These are phyloP conservation scores for Boletus vermiculosoides DNA, from an alignment of 768 basidiomycete species.

Conservation along the genomic window DNA sequence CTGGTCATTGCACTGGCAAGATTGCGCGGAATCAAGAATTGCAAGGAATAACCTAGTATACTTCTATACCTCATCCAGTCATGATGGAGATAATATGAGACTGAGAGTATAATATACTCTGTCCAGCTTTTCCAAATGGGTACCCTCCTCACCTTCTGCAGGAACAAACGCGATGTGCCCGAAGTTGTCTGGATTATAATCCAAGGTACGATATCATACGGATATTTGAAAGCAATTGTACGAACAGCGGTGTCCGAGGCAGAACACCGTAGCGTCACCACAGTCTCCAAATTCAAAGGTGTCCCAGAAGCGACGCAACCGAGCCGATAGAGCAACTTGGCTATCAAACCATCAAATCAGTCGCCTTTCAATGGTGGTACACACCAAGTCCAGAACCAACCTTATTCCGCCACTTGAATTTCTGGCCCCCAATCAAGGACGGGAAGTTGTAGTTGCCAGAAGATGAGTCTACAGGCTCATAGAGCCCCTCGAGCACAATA, in stretches of 20 bases:
- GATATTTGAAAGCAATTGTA: conserved; percentile 71
- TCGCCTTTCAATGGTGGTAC: neutral
- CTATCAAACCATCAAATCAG: conserved; percentile 38
- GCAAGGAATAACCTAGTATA: neutral
- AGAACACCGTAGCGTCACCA: conserved; percentile 73
- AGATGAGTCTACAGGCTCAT: conserved; percentile 77
- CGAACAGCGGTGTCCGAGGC: conserved; percentile 49
- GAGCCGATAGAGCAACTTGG: conserved; percentile 73
- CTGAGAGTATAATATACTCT: conserved; percentile 45
- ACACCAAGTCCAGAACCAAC: conserved; percentile 40
- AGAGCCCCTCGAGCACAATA: conserved; percentile 72
- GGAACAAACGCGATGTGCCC: conserved; percentile 75
- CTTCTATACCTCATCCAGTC: neutral
- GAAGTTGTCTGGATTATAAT: conserved; percentile 57
- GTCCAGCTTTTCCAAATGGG: conserved; percentile 56
- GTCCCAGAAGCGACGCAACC: conserved; percentile 69
- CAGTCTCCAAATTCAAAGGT: conserved; percentile 56
- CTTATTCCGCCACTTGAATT: conserved; percentile 78
- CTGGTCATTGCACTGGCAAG: neutral
- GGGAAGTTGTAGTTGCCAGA: conserved; percentile 74
- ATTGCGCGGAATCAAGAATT: neutral
- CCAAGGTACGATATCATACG: conserved; percentile 67
- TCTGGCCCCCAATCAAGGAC: conserved; percentile 84
- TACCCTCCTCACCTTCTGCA: conserved; percentile 52
- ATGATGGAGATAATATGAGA: neutral